Base-by-base conservation (phyloP, 2,329 filamentous ascomycete genomes). In the Penicillium sp. region DNA sequence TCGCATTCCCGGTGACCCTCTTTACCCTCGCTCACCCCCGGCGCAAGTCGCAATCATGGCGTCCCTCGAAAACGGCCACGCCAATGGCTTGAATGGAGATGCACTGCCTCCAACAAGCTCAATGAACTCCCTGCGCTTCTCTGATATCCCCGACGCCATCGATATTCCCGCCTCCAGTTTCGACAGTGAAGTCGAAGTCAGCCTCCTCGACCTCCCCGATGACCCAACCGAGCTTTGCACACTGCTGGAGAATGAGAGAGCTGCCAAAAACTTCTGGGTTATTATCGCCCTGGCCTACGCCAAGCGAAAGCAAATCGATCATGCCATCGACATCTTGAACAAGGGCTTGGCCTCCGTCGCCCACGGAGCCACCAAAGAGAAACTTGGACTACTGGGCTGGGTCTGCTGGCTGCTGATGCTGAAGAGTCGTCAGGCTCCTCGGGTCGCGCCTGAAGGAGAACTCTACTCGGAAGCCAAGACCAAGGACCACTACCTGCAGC, bases 211-310 rank as follows among this genome's bases (percentile, higher is more conserved):
- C 57, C 83, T 96, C 33, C 82, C 91, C 53, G 93, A 97, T 68
- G 93, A 97, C 66, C 89, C 89, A 18, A 95, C 88, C 41, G 93
- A 98, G 74, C 81, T 98, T 4, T 98, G 93, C 70, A 93, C 89
- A 27, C 80, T 98, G 44, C 83, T 98, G 56, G 92, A 98, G 74
- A 95, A 93, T 65, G 95, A 98, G 71, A 84, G 86, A 64, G 91
- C 90, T 13, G 87, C 89, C 32, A 90, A 92, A 63, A 89, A 86
- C 45, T 95, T 95, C 61, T 98, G 95, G 95, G 92, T 98, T 78
- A 92, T 89, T n/a, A 93, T 97, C 58, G 88, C 95, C 37, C 79
- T 97, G 51, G 92, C 92, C 42, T 98, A 98, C 66, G 92, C 93
- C 35, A 98, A 97, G 75, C 89, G 95, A 74, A 85, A 86, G 66